These are phyloP conservation scores for Cephaloascus fragrans DNA, from an alignment of 805 yeast genomes.

Conservation along the genomic window DNA sequence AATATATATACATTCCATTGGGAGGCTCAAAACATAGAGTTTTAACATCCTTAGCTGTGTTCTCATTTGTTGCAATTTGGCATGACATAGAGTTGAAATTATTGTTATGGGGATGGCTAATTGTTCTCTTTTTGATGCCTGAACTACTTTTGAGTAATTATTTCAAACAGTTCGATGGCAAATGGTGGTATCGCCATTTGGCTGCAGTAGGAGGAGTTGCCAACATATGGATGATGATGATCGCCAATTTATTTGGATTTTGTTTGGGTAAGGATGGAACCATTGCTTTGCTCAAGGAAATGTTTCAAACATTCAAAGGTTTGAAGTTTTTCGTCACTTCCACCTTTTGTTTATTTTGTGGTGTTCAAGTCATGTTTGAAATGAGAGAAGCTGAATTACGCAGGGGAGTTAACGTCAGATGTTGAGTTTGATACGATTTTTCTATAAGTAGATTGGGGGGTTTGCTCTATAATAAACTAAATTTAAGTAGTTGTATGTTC, in stretches of 20 bases:
- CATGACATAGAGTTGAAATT: slow-evolving; percentile 89
- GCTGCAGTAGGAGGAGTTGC: slow-evolving; percentile 84
- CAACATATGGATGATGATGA: slow-evolving; percentile 97
- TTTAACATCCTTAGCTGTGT: slow-evolving; percentile 72
- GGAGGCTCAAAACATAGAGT: slow-evolving; percentile 75
- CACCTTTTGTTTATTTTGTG: slow-evolving; percentile 64
- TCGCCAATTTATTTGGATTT: slow-evolving; percentile 91
- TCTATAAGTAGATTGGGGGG: neutral
- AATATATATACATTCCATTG: slow-evolving; percentile 84
- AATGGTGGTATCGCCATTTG: slow-evolving; percentile 68
- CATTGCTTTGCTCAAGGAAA: slow-evolving; percentile 47
- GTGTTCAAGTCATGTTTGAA: slow-evolving; percentile 91
- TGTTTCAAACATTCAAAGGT: slow-evolving; percentile 68
- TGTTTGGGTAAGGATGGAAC: slow-evolving; percentile 90
- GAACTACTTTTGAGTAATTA: slow-evolving; percentile 57
- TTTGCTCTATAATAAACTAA: too few relatives aligned
- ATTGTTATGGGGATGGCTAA: slow-evolving; percentile 92
- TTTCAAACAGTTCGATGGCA: slow-evolving; percentile 26
- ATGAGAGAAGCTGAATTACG: slow-evolving; percentile 79
- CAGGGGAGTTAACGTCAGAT: slow-evolving; percentile 71
- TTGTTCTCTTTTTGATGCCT: slow-evolving; percentile 80
- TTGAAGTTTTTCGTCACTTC: slow-evolving; percentile 51
- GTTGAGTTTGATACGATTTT: slow-evolving; percentile 27
- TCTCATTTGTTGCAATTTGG: slow-evolving; percentile 96
- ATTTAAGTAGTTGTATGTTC: slow-evolving; percentile 13